Percentiles rank a stretch among this genome's conserved stretches.
Evolutionary conservation across 768 basidiomycete species (phyloP).

Genomic region (Xerocomellus amylosporus): DNA sequence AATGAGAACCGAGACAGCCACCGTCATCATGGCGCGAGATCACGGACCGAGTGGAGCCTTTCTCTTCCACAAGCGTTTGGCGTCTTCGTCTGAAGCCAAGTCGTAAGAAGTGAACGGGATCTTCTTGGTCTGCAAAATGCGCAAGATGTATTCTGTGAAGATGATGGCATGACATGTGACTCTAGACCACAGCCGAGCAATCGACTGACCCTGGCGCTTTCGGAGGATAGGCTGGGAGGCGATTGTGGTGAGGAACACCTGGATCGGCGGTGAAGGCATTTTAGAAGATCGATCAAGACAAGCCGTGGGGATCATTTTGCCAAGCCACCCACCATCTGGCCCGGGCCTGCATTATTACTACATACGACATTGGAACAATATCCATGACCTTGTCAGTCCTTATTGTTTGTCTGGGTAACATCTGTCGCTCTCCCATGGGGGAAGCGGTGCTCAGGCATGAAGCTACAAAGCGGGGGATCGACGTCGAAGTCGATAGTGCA

Average conservation of each 20-base stretch:
- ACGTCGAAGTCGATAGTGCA: conserved; percentile 75
- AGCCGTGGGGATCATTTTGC: neutral
- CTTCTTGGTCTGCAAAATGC: conserved; percentile 83
- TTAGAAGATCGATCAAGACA: conserved; percentile 7
- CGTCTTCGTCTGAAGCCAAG: conserved; percentile 78
- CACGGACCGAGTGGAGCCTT: conserved; percentile 66
- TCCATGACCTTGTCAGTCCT: conserved; percentile 52
- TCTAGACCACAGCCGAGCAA: neutral
- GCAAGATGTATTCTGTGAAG: conserved; percentile 68
- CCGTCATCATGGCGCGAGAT: neutral
- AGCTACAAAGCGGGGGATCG: conserved; percentile 61
- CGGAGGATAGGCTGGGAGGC: conserved; percentile 75
- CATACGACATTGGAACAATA: neutral
- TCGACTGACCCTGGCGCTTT: conserved; percentile 66
- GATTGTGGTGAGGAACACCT: conserved; percentile 82
- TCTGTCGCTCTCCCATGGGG: conserved; percentile 90
- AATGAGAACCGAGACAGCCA: neutral
- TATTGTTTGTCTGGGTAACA: conserved; percentile 80
- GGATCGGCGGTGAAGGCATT: conserved; percentile 83
- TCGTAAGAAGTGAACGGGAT: conserved; percentile 81
- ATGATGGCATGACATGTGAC: neutral
- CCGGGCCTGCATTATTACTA: neutral
- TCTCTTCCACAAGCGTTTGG: conserved; percentile 77
- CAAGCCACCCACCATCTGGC: neutral
- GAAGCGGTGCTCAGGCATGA: conserved; percentile 79